Base-by-base conservation (phyloP, 768 basidiomycete species). In the Collybiopsis confluens region DNA sequence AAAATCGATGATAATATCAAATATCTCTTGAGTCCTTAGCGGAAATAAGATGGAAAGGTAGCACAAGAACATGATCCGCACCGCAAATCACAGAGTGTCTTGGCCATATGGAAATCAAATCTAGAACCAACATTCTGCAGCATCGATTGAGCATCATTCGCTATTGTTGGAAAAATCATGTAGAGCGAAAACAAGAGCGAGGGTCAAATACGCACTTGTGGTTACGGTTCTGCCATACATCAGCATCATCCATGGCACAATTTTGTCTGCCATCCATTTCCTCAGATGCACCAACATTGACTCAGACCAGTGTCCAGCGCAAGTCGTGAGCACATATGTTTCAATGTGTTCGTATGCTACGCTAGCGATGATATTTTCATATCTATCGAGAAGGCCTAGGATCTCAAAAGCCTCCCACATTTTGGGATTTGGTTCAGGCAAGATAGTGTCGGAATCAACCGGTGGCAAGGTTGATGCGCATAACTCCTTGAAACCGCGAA, bases 1-100 rank as follows among this genome's bases (percentile, higher is more conserved):
- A 61, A 83, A 95, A 62, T 96, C 92, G 52, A 98, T 85, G 54
- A 98, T 96, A 53, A 98, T 97, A 59, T 96, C 92, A 64, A 97
- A 98, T 18, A 98, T 87, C 66, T 98, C 95, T 45, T 73, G 76
- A 54, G 83, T 87, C 30, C 85, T n/a, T 86, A 56, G 42, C 28
- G 26, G 37, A 16, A 16, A 36, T 7, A 18, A 50, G 35, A 20
- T 35, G 48, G 26, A 33, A 58, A 35, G 50, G 23, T 55, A 35
- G n/a, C 13, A 16, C 16, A 51, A n/a, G n/a, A 23, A 45, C n/a
- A 21, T 20, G 7, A 26, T 10, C 65, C 78, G 35, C 53, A 91
- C 92, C 93, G 74, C 49, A 96, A 70, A 65, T 94, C 90, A 64
- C 89, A 92, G 23, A 98, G 72, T 2, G 88, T 91, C 67, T 94